These are phyloP conservation scores for Dictyostelium firmibasis DNA, from an alignment of 78 protist species.

Conservation along the genomic window DNA sequence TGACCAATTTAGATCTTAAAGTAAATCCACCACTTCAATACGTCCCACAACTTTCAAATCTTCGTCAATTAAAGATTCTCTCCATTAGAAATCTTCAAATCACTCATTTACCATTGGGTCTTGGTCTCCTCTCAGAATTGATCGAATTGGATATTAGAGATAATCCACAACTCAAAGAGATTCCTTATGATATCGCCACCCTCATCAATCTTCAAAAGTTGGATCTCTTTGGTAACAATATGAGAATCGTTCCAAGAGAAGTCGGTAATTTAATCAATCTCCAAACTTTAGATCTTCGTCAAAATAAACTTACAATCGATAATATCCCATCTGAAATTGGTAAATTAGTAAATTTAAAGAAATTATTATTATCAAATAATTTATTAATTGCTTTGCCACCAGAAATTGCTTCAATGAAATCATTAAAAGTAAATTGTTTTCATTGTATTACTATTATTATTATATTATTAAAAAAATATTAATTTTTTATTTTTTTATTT, in stretches of 20 bases:
- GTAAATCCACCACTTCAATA: slow-evolving; percentile 83
- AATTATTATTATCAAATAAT: slow-evolving; percentile 61
- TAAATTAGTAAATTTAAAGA: slow-evolving; percentile 63
- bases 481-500: not conserved
- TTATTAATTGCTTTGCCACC: slow-evolving; percentile 75
- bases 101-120: slow-evolving; percentile 72
- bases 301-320: slow-evolving; percentile 69
- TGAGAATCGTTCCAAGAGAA: slow-evolving; percentile 80
- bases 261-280: slow-evolving; percentile 74
- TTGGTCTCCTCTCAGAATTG: slow-evolving; percentile 46
- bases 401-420: slow-evolving; percentile 57
- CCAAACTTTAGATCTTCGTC: slow-evolving; percentile 75
- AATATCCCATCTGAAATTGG: slow-evolving; percentile 80
- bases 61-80: slow-evolving; percentile 68
- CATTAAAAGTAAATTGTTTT: slow-evolving; percentile 22
- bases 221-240: slow-evolving; percentile 79
- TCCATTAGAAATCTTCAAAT: slow-evolving; percentile 79
- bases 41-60: slow-evolving; percentile 72
- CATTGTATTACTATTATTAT: too few species aligned
- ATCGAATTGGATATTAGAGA: slow-evolving; percentile 79
- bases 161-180: slow-evolving; percentile 80
- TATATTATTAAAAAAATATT: not conserved
- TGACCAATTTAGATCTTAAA: slow-evolving; percentile 75
- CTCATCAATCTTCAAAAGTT: slow-evolving; percentile 66
- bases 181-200: slow-evolving; percentile 76